Evolutionary conservation across 257 asterid species (phyloP).

Genomic region (Rhazya stricta): DNA sequence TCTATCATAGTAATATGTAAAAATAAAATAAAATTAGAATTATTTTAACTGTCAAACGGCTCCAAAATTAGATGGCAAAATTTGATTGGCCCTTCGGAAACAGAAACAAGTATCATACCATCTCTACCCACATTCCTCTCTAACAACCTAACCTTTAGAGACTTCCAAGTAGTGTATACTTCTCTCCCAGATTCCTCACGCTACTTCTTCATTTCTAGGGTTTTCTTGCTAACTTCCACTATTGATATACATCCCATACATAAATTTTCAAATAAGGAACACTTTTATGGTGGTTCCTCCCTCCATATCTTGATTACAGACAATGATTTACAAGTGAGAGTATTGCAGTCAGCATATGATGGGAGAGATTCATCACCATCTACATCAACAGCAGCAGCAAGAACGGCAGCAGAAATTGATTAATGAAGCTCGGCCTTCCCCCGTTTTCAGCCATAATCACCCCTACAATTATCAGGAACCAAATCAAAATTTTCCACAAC

Average conservation of each 20-base stretch:
- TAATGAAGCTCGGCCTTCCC: conserved; percentile 12
- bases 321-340: not conserved
- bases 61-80: no score
- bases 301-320: conserved; percentile 2
- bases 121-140: conserved; percentile 13
- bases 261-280: no score
- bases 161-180: conserved; percentile 1
- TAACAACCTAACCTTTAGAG: not conserved
- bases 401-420: conserved; percentile 11
- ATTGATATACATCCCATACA: not conserved
- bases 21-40: no score
- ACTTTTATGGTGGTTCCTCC: not conserved
- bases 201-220: conserved; percentile 25
- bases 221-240: conserved; percentile 15
- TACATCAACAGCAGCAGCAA: conserved; percentile 1
- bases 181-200: conserved; percentile 2
- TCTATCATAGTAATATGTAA: no score
- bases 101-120: no score
- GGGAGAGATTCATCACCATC: conserved; percentile 33
- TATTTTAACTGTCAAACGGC: no score
- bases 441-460: conserved; percentile 28
- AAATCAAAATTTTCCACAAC: conserved; percentile 35
- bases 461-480: conserved; percentile 10
- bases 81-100: no score
- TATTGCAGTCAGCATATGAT: conserved; percentile 47